These are phyloP conservation scores for Saprolegnia parasitica DNA, from an alignment of 352 stramenopile genomes.

Conservation along the genomic window DNA sequence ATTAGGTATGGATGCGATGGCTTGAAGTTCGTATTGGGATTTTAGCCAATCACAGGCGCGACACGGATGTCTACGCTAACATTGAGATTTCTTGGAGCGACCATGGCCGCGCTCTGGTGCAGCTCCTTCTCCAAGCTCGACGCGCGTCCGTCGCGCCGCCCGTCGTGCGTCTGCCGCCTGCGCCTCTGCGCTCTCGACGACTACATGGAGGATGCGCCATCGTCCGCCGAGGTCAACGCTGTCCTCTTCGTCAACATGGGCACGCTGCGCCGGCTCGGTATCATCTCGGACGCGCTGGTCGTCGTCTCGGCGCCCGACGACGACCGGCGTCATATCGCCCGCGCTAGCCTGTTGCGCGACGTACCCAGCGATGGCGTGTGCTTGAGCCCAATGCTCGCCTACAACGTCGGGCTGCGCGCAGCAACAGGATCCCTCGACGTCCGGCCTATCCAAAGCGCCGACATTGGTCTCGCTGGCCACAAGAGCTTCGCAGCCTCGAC, in stretches of 20 bases:
- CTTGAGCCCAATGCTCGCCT: conserved; percentile 18
- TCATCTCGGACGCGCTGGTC: conserved; percentile 16
- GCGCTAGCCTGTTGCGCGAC: not conserved
- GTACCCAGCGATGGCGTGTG: conserved; percentile 2
- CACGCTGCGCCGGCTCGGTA: conserved; percentile 13
- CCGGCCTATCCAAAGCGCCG: not conserved
- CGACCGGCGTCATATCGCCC: conserved; percentile 1
- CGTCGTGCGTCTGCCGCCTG: conserved; percentile 1
- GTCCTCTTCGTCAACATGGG: conserved; percentile 3
- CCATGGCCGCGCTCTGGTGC: conserved; percentile 18
- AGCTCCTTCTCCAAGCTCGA: conserved; percentile 26
- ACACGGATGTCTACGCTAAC: not conserved
- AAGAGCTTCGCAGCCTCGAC: not conserved
- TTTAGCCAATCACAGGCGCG: not conserved
- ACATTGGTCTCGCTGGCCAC: not conserved
- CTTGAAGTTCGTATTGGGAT: not conserved
- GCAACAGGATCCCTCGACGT: not conserved
- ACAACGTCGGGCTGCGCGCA: conserved; percentile 5
- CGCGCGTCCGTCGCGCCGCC: not conserved
- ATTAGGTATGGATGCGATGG: not conserved
- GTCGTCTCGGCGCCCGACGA: not conserved
- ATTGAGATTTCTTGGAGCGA: not conserved
- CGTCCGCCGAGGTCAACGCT: conserved; percentile 1
- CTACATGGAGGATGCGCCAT: not conserved
- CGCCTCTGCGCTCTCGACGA: not conserved